phyloP scores from a whole-genome alignment of 2,329 filamentous ascomycete genomes.

The Trichoderma breve region DNA sequence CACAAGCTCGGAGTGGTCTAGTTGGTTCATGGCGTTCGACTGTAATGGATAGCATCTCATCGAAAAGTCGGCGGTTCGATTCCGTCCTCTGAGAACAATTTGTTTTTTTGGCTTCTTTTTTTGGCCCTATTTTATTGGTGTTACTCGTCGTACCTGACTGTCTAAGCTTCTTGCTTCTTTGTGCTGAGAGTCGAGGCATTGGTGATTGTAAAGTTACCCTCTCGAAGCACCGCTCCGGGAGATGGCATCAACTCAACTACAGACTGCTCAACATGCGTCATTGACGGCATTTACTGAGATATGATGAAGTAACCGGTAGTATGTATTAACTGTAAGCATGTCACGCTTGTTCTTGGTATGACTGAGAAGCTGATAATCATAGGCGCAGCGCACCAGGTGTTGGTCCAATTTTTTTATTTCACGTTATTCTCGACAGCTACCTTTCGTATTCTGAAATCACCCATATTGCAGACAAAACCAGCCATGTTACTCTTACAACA shows the following conservation, averaged over 20 bases:
- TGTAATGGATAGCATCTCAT: slow-evolving; percentile 28
- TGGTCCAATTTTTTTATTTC: background rate
- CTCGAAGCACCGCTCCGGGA: background rate
- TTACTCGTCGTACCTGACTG: background rate
- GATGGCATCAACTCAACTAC: background rate
- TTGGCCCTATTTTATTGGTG: background rate
- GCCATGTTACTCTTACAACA: background rate
- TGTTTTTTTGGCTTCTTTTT: slow-evolving; percentile 9
- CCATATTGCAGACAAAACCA: background rate
- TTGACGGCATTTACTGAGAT: background rate
- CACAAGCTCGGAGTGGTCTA: slow-evolving; percentile 29
- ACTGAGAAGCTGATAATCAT: background rate
- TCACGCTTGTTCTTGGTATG: background rate
- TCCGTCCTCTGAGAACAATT: slow-evolving; percentile 29
- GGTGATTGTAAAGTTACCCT: background rate
- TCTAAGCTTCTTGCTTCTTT: background rate
- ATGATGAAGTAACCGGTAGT: background rate
- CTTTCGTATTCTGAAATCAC: background rate
- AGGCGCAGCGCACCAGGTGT: background rate
- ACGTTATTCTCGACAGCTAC: background rate
- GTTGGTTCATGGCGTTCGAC: slow-evolving; percentile 33
- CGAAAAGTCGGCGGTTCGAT: slow-evolving; percentile 32
- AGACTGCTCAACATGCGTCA: background rate
- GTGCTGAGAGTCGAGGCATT: background rate
- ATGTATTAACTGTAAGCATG: background rate